Evolutionary conservation across 1,284 basidiomycete genomes (phyloP), one percentile per base, ranked within the genome.

Genomic region (Phylloboletellus chloephorus): DNA sequence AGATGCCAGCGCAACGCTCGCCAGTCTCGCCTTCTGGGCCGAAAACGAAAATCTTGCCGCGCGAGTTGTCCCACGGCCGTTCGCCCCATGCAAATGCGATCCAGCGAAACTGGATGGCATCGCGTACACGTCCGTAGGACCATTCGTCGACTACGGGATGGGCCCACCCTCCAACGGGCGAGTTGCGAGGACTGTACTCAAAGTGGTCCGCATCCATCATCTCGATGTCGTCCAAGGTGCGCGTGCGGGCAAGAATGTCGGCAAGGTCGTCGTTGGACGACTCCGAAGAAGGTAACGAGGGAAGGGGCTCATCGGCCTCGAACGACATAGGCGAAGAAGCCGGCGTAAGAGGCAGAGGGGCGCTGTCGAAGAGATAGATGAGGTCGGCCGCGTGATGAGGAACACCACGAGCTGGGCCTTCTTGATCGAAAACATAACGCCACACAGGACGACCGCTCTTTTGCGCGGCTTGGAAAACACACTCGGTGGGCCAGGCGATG

Each of bases 391-490:
- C 77, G 50, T 83, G 78, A 57, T 84, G 83, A 2, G 79, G 74
- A 9, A 76, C 61, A 15, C 75, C 73, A 30, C 74, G 69, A 28
- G 71, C 67, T 3, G 82, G 80, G 2, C 79, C 74, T 51, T 85
- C 84, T 61, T 87, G 84, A 61, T 87, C 83, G 52, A 87, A 87
- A 17, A 84, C 75, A 53, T 83, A 87, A 39, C 84, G 71, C 76
- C 78, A 87, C 2, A 85, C 80, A 15, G 72, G 73, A 24, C 64
- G 67, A 0, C 76, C 78, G 12, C 70, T 69, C 7, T 55, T 63
- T 39, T 67, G 69, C 2, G 74, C 68, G 43, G 65, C 67, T 37
- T 70, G 64, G 5, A 72, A 72, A 32, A 79, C 65, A 51, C 76
- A 73, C 23, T 87, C 78, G 0, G 77, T 80, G 6, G 82, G 82